Base-by-base conservation (phyloP, 306 rosid genomes). In the Glycine latifolia region DNA sequence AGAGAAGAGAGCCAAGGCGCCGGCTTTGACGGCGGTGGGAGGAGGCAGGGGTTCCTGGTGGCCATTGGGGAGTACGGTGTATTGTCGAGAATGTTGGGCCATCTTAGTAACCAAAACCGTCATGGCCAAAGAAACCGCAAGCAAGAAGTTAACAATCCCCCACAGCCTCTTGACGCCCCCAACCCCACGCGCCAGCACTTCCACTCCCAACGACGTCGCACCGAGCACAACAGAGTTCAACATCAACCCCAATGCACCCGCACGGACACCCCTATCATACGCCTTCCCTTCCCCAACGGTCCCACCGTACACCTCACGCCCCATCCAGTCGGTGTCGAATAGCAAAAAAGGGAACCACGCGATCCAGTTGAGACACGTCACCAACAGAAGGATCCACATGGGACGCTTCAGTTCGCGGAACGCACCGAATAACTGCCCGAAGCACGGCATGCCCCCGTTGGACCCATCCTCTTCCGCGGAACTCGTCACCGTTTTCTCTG, bases 241-340 rank as follows among this genome's bases (percentile, higher is more conserved):
- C 99, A 93, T 88, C 26, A 95, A 84, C 0, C 99, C 98, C 10
- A 95, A 79, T 0, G 99, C 87, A 2, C 99, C 97, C 0, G 88
- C 90, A 13, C 84, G 92, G 7, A 95, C 99, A 0, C 99, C 99
- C 0, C 0, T 46, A 55, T 87, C 89, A 53, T 95, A 95, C 13
- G 79, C 59, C 69, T 2, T 37, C 1, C 90, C 90, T 59, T 81
- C 41, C 2, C 88, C 89, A 0, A 86, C 93, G n/a, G 55, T 70
- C 3, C 99, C 99, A 0, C 99, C 99, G 37, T 85, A 95, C 35
- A 95, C 98, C 79, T 95, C 99, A 7, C 10, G 48, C 1, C 99
- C 99, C 99, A 91, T 95, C 99, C 99, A 95, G 61, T 95, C 99
- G 0, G 99, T 95, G 81, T 95, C 98, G 71, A 86, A 95, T 37